Evolutionary conservation across 148 eudicot species (phyloP), one percentile per base, ranked within the genome.

Genomic region (Chenopodium album): DNA sequence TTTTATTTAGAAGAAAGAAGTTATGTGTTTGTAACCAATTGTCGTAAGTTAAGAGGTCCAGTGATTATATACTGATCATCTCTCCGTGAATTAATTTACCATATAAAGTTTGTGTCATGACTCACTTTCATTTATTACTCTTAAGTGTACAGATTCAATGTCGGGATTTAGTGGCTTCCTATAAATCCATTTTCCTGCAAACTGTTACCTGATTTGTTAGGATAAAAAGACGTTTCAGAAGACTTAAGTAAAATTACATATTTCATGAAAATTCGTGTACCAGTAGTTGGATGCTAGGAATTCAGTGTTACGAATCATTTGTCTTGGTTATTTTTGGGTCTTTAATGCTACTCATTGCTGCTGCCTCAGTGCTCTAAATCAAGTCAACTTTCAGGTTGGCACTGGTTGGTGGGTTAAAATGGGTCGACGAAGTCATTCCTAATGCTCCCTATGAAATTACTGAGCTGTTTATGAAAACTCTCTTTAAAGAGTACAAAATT

Each of bases 391-490:
- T 75, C 87, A 96, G 98, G 92, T 81, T 92, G 80, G 89, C 91
- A 66, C 97, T 96, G 84, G 98, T 96, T 84, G 93, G 95, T 76
- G 98, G 98, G 72, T 88, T 96, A 87, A 95, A 96, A 89, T 96
- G 99, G 99, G 99, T 96, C 80, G 92, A 94, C 84, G 97, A 92
- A 89, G 99, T 96, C 79, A 94, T 94, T 82, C 84, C 98, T 4
- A 80, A 85, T 86, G 98, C 96, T 54, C 98, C 99, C 34, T 96
- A 96, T 85, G 97, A 84, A 78, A 94, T 96, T 75, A 94, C 98
- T 1, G 97, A 96, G 85, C 97, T 90, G 76, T 94, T 96, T 80
- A 96, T 96, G 99, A 84, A 90, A 80, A 88, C 88, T 83, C 97
- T 96, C 34, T 96, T 96, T 84, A 94, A 89, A 59, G 97, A 94